Base-by-base conservation (phyloP, 352 stramenopile genomes). In the Globisporangium camurandrum region DNA sequence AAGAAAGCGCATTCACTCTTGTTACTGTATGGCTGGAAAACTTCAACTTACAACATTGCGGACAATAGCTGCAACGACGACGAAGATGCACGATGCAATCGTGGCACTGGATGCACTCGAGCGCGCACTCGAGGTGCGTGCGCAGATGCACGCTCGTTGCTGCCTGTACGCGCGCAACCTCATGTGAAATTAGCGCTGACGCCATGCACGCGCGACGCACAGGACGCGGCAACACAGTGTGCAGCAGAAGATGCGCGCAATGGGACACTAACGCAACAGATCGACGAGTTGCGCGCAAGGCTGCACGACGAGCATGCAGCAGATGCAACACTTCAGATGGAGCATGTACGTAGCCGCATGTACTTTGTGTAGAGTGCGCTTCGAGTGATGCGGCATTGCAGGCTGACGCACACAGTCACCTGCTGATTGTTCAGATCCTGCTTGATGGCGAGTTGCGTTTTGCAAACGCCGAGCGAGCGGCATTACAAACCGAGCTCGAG, bases 101-200 rank as follows among this genome's bases (percentile, higher is more conserved):
- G 56, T 43, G 28, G 26, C 55, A 40, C 51, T 71, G 28, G 40
- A 71, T 41, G 59, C 59, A 46, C 60, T 71, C 12, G 62, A 75
- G 26, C n/a, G 26, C 19, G 48, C 56, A 26, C 48, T 75, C n/a
- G 53, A 67, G 38, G 66, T 75, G 17, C 0, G 53, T 34, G n/a
- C 45, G 33, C 33, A n/a, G 14, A n/a, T 20, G n/a, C 6, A 3
- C 14, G 1, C 37, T 3, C 20, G 16, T 14, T 14, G 11, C 4
- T 28, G 16, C 4, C 17, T 42, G n/a, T n/a, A n/a, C 4, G 6
- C 11, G 14, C 14, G 41, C 11, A 31, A 1, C 30, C 30, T 34
- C 12, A 12, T 3, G 30, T 34, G 30, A 34, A 34, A 14, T 7
- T 12, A 34, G 8, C 30, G 12, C 30, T 12, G 30, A 34, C 30